Base-by-base conservation (phyloP, 495 filamentous ascomycete genomes). In the Pyronema omphalodes region DNA sequence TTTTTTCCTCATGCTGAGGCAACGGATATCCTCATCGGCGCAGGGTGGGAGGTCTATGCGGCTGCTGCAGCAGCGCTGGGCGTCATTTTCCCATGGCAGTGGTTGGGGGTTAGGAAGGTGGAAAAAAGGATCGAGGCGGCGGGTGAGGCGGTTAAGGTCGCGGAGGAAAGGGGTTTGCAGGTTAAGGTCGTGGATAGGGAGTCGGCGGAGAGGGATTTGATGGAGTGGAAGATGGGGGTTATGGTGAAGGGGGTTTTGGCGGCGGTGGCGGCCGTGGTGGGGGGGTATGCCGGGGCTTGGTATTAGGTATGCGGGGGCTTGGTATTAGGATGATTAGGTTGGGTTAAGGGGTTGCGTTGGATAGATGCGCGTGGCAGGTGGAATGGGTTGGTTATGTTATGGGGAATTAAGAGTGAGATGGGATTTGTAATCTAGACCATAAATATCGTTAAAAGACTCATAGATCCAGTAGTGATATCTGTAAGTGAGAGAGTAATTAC, bases 11-110 rank as follows among this genome's bases (percentile, higher is more conserved):
- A 56, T 12, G 57, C 53, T 17, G 57, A 56, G 7, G 48, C 58
- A 3, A 57, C 52, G 9, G 51, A 55, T 12, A 43, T 55, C 19
- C 18, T 55, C 7, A 4, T 37, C 18, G 51, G 55, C 7, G 60
- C 45, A 4, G 61, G 56, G 18, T 66, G 63, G 63, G 58, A 47
- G 8, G 50, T 62, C 34, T 65, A 62, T 29, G 53, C 62, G 23
- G 53, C 44, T 19, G 58, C 59, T 9, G 51, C 62, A 7, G n/a
- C 55, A 9, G 44, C 60, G 34, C 34, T 66, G 41, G 46, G 48
- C 7, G 51, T 54, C 5, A 33, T 66, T 15, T 29, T 66, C 1
- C 63, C 63, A 1, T 66, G 61, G 15, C 58, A 45, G 11, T 52
- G 55, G 17, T 7, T 56, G 9, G 39, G 66, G 18, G 53, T 61